These are phyloP conservation scores for Ceratobasidium sp. DNA, from an alignment of 1,284 basidiomycete genomes.

Conservation along the genomic window DNA sequence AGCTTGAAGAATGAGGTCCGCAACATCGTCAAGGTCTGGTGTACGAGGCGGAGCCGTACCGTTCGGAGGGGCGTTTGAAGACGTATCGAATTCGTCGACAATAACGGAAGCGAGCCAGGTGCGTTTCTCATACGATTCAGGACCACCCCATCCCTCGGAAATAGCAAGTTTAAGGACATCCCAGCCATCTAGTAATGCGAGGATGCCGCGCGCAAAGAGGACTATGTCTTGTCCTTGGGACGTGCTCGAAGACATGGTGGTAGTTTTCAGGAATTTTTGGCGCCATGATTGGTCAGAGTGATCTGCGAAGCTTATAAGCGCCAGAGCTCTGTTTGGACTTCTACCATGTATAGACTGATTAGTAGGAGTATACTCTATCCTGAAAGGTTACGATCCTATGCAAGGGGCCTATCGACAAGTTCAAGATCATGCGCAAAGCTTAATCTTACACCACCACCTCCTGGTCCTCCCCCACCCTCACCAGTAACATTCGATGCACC, in stretches of 20 bases:
- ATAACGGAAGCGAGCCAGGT: constrained; percentile 85
- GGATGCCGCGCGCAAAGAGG: constrained; percentile 84
- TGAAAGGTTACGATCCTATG: neutral
- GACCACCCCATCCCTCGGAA: constrained; percentile 84
- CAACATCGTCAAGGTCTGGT: constrained; percentile 81
- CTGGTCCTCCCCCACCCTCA: constrained; percentile 32
- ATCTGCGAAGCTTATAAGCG: constrained; percentile 16
- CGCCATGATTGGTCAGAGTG: constrained; percentile 31
- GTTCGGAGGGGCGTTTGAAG: constrained; percentile 39
- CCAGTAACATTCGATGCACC: constrained; percentile 43
- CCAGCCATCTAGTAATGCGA: constrained; percentile 85
- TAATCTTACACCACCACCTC: constrained; percentile 30
- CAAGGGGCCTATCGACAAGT: constrained; percentile 3
- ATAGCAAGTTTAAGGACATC: constrained; percentile 86
- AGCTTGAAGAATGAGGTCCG: constrained; percentile 80
- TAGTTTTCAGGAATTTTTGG: constrained; percentile 38
- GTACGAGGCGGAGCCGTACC: constrained; percentile 57
- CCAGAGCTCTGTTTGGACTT: neutral
- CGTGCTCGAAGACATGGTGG: constrained; percentile 38
- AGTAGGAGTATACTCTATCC: neutral
- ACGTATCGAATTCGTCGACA: constrained; percentile 84
- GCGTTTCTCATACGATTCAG: constrained; percentile 76
- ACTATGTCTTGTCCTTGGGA: constrained; percentile 54
- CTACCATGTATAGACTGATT: constrained; percentile 7
- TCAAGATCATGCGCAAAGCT: constrained; percentile 27